Percentiles rank a stretch among this genome's conserved stretches.
Evolutionary conservation across 1,284 basidiomycete genomes (phyloP).

Genomic region (Gomphus bonarii): DNA sequence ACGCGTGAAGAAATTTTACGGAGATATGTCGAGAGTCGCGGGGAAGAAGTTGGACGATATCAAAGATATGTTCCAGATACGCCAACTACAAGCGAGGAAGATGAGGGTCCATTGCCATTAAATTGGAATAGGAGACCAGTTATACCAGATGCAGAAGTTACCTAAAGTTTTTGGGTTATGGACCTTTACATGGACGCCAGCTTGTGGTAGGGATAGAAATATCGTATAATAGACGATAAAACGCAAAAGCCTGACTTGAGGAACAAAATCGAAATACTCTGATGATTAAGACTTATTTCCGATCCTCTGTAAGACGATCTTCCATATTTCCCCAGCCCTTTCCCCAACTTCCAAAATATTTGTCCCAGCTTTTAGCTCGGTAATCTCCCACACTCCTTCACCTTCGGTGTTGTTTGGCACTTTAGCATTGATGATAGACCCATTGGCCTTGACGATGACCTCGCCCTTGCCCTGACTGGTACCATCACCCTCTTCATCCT

Average conservation of each 20-base stretch:
- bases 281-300: neutral
- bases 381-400: constrained; percentile 10
- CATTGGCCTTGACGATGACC: constrained; percentile 21
- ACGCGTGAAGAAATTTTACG: constrained; percentile 51
- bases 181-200: neutral
- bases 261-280: neutral
- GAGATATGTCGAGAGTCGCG: constrained; percentile 42
- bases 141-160: neutral
- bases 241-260: neutral
- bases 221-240: neutral
- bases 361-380: constrained; percentile 7
- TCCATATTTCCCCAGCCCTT: constrained; percentile 11
- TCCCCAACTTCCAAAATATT: constrained; percentile 12
- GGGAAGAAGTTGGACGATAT: constrained; percentile 46
- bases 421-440: constrained; percentile 1
- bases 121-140: neutral
- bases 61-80: constrained; percentile 50
- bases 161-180: neutral
- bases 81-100: constrained; percentile 6
- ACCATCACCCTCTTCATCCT: constrained; percentile 14
- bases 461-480: constrained; percentile 24
- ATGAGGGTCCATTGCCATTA: neutral
- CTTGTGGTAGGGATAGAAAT: neutral
- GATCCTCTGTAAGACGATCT: constrained; percentile 11
- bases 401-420: constrained; percentile 9